phyloP scores from a whole-genome alignment of 129 eudicot genomes.

The Helichrysum umbraculigerum region DNA sequence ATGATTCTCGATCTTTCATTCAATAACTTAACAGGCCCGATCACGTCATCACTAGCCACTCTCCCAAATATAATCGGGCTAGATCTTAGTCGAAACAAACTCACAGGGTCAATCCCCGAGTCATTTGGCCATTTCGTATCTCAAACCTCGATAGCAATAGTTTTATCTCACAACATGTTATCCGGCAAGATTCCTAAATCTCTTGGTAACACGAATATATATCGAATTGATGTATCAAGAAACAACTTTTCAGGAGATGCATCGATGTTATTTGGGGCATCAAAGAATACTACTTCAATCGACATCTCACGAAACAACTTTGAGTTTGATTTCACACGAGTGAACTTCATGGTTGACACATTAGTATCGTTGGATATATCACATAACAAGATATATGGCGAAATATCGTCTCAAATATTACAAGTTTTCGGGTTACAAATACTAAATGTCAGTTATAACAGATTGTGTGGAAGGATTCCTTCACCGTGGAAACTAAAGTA shows the following conservation, averaged over 20 bases:
- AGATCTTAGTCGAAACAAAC: conserved; percentile 48
- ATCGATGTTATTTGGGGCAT: conserved; percentile 52
- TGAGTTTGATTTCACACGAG: conserved; percentile 40
- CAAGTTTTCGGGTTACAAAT: conserved; percentile 21
- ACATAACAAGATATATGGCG: conserved; percentile 49
- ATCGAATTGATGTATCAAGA: conserved; percentile 43
- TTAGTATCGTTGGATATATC: conserved; percentile 34
- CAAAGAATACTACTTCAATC: conserved; percentile 10
- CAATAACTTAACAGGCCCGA: conserved; percentile 45
- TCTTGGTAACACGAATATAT: conserved; percentile 33
- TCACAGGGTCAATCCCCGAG: conserved; percentile 51
- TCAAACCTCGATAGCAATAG: conserved; percentile 11
- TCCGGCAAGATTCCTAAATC: conserved; percentile 51
- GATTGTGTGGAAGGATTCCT: conserved; percentile 47
- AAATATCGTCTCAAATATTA: conserved; percentile 36
- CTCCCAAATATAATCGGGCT: conserved; percentile 40
- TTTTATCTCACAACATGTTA: conserved; percentile 54
- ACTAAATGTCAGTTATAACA: conserved; percentile 44
- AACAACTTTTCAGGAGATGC: conserved; percentile 54
- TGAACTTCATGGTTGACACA: conserved; percentile 23
- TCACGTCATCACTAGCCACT: conserved; percentile 50
- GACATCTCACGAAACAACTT: conserved; percentile 48
- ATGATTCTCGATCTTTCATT: conserved; percentile 43
- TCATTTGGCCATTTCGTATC: conserved; percentile 41
- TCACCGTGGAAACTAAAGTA: conserved; percentile 49